Evolutionary conservation across 164 flowering plant genomes (phyloP).

Genomic region (Dillenia turbinata): DNA sequence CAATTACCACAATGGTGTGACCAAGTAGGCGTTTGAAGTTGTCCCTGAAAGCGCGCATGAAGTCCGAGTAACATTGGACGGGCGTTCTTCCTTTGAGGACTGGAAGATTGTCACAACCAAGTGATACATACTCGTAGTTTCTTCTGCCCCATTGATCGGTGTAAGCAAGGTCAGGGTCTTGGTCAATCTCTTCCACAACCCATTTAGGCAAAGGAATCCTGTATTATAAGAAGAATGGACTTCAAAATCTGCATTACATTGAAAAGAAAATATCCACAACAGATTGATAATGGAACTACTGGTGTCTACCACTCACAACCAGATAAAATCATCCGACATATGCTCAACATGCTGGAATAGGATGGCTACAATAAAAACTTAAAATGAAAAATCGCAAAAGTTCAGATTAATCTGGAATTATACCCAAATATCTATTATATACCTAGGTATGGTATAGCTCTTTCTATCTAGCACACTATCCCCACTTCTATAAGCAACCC

Average conservation of each 20-base stretch:
- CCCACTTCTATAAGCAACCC: too few species aligned
- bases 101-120: constrained; percentile 85
- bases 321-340: too few species aligned
- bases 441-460: too few species aligned
- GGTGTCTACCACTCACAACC: too few species aligned
- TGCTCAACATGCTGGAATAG: background rate
- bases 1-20: constrained; percentile 81
- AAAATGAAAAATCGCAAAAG: background rate
- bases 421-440: too few species aligned
- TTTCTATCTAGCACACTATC: too few species aligned
- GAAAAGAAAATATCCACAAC: background rate
- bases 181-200: constrained; percentile 75
- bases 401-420: too few species aligned
- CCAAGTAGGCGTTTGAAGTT: constrained; percentile 77
- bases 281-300: too few species aligned
- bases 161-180: constrained; percentile 79
- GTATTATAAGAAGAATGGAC: constrained; percentile 6
- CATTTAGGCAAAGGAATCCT: constrained; percentile 92
- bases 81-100: constrained; percentile 85
- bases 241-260: background rate
- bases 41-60: constrained; percentile 86
- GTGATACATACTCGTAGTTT: constrained; percentile 75
- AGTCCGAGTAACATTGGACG: constrained; percentile 81
- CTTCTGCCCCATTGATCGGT: constrained; percentile 96
- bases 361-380: background rate